Percentiles rank a stretch among this genome's conserved stretches.
Evolutionary conservation across 768 basidiomycete genomes (phyloP).

Genomic region (Lactarius sp.): DNA sequence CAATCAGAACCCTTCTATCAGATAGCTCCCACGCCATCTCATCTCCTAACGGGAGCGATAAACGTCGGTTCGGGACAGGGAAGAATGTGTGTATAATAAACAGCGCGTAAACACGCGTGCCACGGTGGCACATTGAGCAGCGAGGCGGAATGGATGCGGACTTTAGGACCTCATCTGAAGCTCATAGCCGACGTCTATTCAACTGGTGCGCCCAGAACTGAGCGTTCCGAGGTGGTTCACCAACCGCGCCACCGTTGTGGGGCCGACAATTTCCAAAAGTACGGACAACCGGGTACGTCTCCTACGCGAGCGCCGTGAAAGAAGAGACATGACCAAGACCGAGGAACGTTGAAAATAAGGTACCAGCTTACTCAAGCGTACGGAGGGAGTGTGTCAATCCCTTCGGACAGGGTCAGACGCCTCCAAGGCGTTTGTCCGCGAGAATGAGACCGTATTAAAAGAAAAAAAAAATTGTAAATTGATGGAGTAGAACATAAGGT

Average conservation of each 20-base stretch:
- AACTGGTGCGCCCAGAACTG: too few relatives aligned
- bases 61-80: background rate
- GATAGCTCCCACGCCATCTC: background rate
- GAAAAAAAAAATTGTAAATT: constrained; percentile 5
- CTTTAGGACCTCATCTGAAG: background rate
- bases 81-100: background rate
- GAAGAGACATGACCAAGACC: background rate
- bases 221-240: too few relatives aligned
- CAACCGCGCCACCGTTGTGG: background rate
- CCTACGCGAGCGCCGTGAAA: background rate
- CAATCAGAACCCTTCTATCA: background rate
- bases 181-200: background rate
- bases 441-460: background rate
- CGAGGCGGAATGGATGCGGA: background rate
- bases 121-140: background rate
- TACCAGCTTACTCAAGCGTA: background rate
- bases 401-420: background rate
- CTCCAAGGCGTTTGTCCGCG: background rate
- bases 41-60: background rate
- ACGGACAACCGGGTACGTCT: constrained; percentile 4
- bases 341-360: background rate
- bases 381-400: background rate
- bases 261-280: background rate
- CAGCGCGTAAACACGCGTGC: background rate
- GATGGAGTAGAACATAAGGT: constrained; percentile 11